Conservation (phyloP, 2,329 filamentous ascomycete species). For the Conoideocrella luteorostrata region DNA sequence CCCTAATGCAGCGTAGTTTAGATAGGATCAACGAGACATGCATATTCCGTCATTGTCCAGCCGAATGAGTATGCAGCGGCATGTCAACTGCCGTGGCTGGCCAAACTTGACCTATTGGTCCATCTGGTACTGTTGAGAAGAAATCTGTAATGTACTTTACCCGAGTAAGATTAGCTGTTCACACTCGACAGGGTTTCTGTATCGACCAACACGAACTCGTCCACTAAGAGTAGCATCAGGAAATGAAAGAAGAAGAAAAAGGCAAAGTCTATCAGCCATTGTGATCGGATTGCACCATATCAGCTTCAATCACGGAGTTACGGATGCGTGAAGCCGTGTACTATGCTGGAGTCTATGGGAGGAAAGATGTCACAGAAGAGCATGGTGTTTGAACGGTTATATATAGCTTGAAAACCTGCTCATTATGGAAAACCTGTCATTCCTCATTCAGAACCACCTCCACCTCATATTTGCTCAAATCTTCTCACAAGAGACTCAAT, state of each 20-base stretch:
- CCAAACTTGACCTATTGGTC: neutral
- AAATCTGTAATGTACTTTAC: no score
- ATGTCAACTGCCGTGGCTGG: neutral
- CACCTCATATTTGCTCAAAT: conserved; percentile 3
- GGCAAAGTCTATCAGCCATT: neutral
- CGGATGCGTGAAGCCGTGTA: neutral
- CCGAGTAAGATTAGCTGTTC: neutral
- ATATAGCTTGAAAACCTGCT: conserved; percentile 5
- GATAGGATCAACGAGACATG: conserved; percentile 3
- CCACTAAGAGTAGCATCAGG: neutral
- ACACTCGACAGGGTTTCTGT: neutral
- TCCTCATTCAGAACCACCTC: neutral
- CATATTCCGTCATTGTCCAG: conserved; percentile 1
- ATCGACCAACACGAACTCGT: neutral
- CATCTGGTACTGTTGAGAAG: no score
- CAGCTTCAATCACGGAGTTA: neutral
- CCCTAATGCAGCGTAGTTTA: neutral
- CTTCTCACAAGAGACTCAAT: neutral
- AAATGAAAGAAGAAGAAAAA: neutral
- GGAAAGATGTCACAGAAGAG: neutral
- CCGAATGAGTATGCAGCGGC: neutral
- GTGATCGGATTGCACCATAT: conserved; percentile 1
- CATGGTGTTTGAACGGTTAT: neutral
- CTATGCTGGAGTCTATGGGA: neutral
- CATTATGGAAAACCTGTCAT: neutral